Evolutionary conservation across 495 filamentous ascomycete genomes (phyloP).

Genomic region (Xylaria bambusicola): DNA sequence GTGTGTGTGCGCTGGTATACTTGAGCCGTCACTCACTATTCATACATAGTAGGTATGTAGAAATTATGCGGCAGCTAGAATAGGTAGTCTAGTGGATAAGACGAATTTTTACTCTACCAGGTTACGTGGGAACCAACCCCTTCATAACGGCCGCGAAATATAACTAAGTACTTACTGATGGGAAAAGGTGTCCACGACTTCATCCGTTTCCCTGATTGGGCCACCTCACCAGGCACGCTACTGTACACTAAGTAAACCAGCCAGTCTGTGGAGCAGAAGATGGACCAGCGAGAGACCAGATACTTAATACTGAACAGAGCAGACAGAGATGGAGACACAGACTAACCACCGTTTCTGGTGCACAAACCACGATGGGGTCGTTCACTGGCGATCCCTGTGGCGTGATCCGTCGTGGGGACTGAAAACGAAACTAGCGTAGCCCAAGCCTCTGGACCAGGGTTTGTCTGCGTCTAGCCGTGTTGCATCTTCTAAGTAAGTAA

Average conservation of each 20-base stretch:
- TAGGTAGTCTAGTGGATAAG: no score
- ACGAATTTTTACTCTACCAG: no score
- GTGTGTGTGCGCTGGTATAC: neutral
- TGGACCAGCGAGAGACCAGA: no score
- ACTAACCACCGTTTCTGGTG: neutral
- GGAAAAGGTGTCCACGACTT: conserved; percentile 5
- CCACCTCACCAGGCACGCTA: no score
- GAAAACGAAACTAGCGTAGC: conserved; percentile 7
- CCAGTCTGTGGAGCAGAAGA: no score
- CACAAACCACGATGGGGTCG: neutral
- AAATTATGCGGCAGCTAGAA: no score
- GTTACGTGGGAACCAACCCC: conserved; percentile 9
- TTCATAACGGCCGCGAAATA: no score
- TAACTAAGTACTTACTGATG: neutral
- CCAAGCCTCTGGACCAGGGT: conserved; percentile 4
- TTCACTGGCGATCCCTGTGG: conserved; percentile 9
- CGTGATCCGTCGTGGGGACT: conserved; percentile 12
- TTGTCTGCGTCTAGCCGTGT: neutral
- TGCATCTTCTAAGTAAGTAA: no score
- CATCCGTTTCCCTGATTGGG: conserved; percentile 11
- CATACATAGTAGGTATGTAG: no score
- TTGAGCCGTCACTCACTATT: no score
- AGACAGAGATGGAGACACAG: conserved; percentile 3
- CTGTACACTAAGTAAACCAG: no score
- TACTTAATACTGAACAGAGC: no score